phyloP scores from a whole-genome alignment of 352 stramenopile species.

The Phytophthora meadii region DNA sequence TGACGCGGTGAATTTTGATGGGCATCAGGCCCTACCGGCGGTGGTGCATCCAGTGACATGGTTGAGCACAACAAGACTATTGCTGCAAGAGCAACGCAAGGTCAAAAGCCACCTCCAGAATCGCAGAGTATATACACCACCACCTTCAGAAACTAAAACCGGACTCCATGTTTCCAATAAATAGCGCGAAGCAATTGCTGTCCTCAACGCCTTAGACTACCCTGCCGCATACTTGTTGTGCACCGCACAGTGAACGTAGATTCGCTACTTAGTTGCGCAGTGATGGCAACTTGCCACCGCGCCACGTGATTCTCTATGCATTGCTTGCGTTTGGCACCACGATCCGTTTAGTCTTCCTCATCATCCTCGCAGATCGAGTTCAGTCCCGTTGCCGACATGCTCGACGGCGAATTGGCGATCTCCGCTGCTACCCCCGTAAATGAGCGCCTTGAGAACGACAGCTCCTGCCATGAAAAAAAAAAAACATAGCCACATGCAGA shows the following conservation, averaged over 20 bases:
- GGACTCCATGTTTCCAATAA: constrained; percentile 48
- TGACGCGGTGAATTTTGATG: constrained; percentile 15
- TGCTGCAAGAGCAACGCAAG: constrained; percentile 19
- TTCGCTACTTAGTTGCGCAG: constrained; percentile 3
- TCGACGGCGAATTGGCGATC: constrained; percentile 70
- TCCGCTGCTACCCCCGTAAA: constrained; percentile 66
- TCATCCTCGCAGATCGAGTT: constrained; percentile 74
- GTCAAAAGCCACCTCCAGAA: constrained; percentile 16
- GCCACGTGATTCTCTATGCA: constrained; percentile 17
- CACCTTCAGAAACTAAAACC: constrained; percentile 25
- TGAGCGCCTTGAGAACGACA: constrained; percentile 62
- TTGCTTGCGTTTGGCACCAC: constrained; percentile 24
- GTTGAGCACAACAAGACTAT: too few relatives aligned
- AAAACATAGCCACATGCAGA: neutral
- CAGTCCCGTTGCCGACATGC: constrained; percentile 57
- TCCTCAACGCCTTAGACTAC: constrained; percentile 30
- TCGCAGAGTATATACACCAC: neutral
- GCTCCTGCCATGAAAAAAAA: constrained; percentile 41
- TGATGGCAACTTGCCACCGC: constrained; percentile 5
- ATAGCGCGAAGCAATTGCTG: constrained; percentile 41
- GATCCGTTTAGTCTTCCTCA: constrained; percentile 45
- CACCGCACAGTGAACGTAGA: constrained; percentile 13
- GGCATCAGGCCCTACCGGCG: neutral
- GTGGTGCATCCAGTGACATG: neutral
- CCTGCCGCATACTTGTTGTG: constrained; percentile 6